Evolutionary conservation across 768 basidiomycete species (phyloP), one percentile per base, ranked within the genome.

Genomic region (Pulveroboletus sp.): DNA sequence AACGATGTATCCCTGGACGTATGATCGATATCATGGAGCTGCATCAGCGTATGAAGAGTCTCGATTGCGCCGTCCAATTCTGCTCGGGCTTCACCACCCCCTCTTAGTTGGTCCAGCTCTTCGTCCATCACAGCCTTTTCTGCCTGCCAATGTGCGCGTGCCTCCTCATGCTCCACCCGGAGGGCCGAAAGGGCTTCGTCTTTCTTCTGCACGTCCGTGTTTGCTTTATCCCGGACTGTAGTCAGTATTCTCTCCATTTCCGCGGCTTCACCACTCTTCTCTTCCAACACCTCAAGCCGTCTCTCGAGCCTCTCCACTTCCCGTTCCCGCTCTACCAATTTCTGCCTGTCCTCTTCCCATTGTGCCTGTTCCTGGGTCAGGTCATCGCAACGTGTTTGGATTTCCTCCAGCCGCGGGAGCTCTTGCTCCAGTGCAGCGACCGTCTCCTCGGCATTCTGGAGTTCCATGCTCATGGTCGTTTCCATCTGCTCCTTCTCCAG

Each of bases 401-500:
- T 62, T 7, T 71, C 72, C 49, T 78, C 76, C 26, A 82, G 63
- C 51, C 73, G 71, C 7, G 74, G 76, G 23, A 83, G 57, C 45
- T 86, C 79, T 47, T 71, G 64, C 64, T 84, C 78, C 45, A 89
- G 59, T 1, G 77, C 73, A 16, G 69, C 66, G 36, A 85, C 80
- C 30, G 78, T 82, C 41, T 86, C 86, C 59, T 86, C 79, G 1
- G 84, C 81, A 39, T 67, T 76, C 61, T 84, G 82, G 32, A 86
- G 66, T 51, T 89, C 86, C 72, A 83, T 72, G 2, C 74, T 73
- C 70, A 85, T 72, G 53, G 76, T 75, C 2, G 81, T 81, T 63
- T 87, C 82, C 13, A 83, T 69, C 56, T 86, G 77, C 42, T 81
- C 76, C 68, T 86, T 89, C 63, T 90, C 89, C 47, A 85, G 60